Conservation (phyloP, 306 rosid genomes). For the Aeschynomene evenia region DNA sequence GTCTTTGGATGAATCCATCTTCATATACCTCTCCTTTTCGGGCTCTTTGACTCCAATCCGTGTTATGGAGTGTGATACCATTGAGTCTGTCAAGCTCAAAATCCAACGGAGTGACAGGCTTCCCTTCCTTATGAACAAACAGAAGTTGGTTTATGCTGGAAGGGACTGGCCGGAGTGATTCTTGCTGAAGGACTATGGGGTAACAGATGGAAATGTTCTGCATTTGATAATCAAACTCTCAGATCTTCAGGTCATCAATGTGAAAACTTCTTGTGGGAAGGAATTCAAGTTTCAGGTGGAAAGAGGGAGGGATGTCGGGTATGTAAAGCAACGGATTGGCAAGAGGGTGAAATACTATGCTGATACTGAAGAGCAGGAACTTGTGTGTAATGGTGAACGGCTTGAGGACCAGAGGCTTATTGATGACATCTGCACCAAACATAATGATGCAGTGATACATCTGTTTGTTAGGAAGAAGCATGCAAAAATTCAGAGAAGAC, state of each 20-base stretch:
- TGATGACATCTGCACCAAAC: conserved; percentile 59
- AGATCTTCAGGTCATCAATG: conserved; percentile 81
- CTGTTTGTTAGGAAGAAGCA: conserved; percentile 62
- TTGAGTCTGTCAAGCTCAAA: conserved; percentile 75
- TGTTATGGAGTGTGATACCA: conserved; percentile 70
- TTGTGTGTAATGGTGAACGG: conserved; percentile 62
- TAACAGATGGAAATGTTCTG: conserved; percentile 68
- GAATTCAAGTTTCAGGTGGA: conserved; percentile 70
- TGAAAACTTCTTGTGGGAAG: conserved; percentile 58
- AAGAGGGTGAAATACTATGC: conserved; percentile 60
- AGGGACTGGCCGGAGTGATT: conserved; percentile 67
- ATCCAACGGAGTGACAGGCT: conserved; percentile 68
- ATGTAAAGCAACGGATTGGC: conserved; percentile 59
- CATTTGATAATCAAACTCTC: conserved; percentile 76
- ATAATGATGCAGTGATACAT: conserved; percentile 72
- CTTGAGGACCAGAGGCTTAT: conserved; percentile 83
- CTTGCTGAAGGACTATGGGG: conserved; percentile 76
- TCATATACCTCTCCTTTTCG: conserved; percentile 58
- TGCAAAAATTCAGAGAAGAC: conserved; percentile 61
- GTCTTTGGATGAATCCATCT: conserved; percentile 50
- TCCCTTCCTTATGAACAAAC: conserved; percentile 69
- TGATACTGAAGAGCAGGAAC: conserved; percentile 72
- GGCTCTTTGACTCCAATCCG: conserved; percentile 69
- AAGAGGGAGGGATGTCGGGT: conserved; percentile 67
- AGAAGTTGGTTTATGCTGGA: conserved; percentile 82